Evolutionary conservation across 192 early-diverging fungal species (phyloP).

Genomic region (Borealophlyctis nickersoniae): DNA sequence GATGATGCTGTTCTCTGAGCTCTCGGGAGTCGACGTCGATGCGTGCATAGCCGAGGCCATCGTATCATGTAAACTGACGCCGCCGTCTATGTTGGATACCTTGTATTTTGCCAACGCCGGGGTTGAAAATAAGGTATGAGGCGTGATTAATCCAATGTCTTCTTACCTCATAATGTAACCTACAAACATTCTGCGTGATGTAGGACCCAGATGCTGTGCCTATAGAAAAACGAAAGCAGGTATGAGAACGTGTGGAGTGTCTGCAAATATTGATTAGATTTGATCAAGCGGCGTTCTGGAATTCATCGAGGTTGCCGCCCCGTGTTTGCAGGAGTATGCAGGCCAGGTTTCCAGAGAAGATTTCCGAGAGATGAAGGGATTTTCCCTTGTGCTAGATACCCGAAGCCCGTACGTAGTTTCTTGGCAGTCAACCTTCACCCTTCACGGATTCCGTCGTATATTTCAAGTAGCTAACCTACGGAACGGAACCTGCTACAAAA

Average conservation of each 20-base stretch:
- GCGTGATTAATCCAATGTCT: too few species aligned
- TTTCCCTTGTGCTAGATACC: neutral
- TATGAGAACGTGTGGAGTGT: neutral
- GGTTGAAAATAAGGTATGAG: neutral
- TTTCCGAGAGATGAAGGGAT: neutral
- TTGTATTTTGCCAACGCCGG: conserved; percentile 2
- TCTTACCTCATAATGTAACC: too few species aligned
- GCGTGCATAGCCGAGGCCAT: conserved; percentile 60
- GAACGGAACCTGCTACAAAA: too few species aligned
- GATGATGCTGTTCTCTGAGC: conserved; percentile 45
- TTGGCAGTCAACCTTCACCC: too few species aligned
- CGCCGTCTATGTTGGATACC: conserved; percentile 49
- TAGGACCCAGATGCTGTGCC: neutral
- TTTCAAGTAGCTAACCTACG: too few species aligned
- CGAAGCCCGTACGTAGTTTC: neutral
- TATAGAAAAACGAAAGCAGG: neutral
- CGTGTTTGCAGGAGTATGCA: neutral
- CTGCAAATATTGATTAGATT: conserved; percentile 1
- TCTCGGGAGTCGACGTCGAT: conserved; percentile 73
- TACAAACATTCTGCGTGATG: too few species aligned
- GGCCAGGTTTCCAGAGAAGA: neutral
- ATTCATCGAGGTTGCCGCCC: neutral
- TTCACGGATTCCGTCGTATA: too few species aligned
- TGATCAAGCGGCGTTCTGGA: neutral
- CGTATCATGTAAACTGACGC: conserved; percentile 65